Evolutionary conservation across 1,139 yeast species (phyloP).

Genomic region (Candida labiduridarum): DNA sequence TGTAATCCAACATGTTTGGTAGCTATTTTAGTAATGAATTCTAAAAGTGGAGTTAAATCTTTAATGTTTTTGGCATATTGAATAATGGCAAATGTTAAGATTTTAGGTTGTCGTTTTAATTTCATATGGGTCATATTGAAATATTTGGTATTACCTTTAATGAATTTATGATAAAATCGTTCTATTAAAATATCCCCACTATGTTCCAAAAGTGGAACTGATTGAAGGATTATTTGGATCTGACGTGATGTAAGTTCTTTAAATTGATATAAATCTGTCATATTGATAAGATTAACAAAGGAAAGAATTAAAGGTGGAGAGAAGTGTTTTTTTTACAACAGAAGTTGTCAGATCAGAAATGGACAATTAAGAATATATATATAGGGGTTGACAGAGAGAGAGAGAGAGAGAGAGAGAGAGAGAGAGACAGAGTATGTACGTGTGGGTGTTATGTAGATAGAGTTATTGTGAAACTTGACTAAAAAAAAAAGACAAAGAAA

Average conservation of each 20-base stretch:
- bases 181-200: conserved; percentile 59
- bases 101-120: conserved; percentile 60
- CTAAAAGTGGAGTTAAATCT: conserved; percentile 53
- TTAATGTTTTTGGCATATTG: conserved; percentile 68
- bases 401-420: too few species aligned
- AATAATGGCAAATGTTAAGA: conserved; percentile 62
- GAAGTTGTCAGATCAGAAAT: too few species aligned
- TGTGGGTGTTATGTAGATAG: too few species aligned
- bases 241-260: conserved; percentile 32
- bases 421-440: too few species aligned
- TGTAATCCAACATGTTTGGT: conserved; percentile 68
- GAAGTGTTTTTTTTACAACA: too few species aligned
- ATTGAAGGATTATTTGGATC: conserved; percentile 48
- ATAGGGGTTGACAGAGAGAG: too few species aligned
- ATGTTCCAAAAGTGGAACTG: conserved; percentile 60
- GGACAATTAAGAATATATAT: too few species aligned
- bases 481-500: too few species aligned
- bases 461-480: too few species aligned
- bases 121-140: conserved; percentile 64
- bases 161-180: conserved; percentile 43
- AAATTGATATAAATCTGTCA: conserved; percentile 13
- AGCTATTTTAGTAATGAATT: conserved; percentile 61
- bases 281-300: conserved; percentile 19
- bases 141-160: conserved; percentile 29
- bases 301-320: too few species aligned